phyloP scores from a whole-genome alignment of 2,329 filamentous ascomycete species.

The Dactylellina sp. region DNA sequence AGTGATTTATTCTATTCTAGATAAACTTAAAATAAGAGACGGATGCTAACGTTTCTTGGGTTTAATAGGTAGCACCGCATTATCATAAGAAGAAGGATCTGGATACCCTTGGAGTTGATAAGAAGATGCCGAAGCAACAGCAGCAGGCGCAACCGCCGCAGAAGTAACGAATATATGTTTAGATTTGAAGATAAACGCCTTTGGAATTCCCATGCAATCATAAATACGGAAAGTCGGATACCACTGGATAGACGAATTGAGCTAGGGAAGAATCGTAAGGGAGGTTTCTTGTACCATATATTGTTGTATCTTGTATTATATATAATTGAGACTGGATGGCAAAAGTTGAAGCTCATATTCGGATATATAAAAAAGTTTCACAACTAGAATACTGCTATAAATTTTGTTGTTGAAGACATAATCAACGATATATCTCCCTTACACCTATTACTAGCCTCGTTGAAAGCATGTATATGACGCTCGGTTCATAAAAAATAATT shows the following conservation, averaged over 20 bases:
- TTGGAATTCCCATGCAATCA: no score
- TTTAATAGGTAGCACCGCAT: conserved; percentile 78
- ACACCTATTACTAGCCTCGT: no score
- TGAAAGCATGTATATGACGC: no score
- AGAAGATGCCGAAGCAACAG: conserved; percentile 75
- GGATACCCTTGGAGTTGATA: conserved; percentile 80
- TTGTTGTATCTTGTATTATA: not conserved
- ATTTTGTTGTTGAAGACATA: no score
- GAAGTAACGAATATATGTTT: not conserved
- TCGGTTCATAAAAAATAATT: no score
- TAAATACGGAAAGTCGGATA: no score
- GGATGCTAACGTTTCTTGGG: conserved; percentile 26
- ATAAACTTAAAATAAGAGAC: not conserved
- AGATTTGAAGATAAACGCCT: not conserved
- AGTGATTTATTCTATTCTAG: conserved; percentile 6
- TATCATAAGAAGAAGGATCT: conserved; percentile 93
- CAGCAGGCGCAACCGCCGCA: conserved; percentile 39
- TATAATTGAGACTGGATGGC: no score
- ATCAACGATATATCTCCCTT: no score
- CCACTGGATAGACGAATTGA: no score
- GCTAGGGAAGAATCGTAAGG: not conserved
- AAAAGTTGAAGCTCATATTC: no score
- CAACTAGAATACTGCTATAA: no score
- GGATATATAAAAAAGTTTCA: no score
- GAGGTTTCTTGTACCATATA: conserved; percentile 11